phyloP scores from a whole-genome alignment of 257 asterid species.

The Solanum sparsipilum region DNA sequence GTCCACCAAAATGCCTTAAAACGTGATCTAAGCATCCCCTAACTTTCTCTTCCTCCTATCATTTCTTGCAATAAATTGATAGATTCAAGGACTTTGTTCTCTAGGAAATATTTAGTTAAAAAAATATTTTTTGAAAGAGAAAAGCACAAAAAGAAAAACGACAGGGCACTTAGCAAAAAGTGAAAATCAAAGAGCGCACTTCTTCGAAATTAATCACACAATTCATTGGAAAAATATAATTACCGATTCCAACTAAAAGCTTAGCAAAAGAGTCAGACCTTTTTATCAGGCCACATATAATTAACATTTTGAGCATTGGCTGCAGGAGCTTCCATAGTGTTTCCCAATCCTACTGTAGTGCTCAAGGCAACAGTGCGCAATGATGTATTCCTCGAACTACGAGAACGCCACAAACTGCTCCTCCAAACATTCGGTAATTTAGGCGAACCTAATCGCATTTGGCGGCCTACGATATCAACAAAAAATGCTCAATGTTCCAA shows the following conservation, averaged over 20 bases:
- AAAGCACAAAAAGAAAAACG: neutral
- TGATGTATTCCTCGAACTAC: neutral
- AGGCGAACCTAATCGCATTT: neutral
- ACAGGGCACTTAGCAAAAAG: neutral
- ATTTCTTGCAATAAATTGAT: neutral
- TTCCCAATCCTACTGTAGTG: slow-evolving; percentile 16
- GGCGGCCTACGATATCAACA: neutral
- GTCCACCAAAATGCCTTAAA: neutral
- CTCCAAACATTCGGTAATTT: neutral
- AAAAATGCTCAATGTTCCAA: neutral
- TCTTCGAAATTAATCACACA: neutral
- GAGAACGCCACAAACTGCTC: neutral
- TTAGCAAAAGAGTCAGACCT: slow-evolving; percentile 20
- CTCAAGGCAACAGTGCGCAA: slow-evolving; percentile 9
- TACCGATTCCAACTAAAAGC: neutral
- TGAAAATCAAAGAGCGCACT: neutral
- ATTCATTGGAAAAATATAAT: neutral
- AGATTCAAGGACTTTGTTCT: neutral
- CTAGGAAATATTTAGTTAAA: neutral
- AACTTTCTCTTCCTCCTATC: neutral
- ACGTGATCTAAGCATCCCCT: neutral
- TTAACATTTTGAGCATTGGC: slow-evolving; percentile 22
- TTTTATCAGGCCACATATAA: slow-evolving; percentile 58
- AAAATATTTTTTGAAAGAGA: neutral
- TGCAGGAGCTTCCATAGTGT: slow-evolving; percentile 15